phyloP scores from a whole-genome alignment of 768 basidiomycete species.

The Hygrocybe coccinea region DNA sequence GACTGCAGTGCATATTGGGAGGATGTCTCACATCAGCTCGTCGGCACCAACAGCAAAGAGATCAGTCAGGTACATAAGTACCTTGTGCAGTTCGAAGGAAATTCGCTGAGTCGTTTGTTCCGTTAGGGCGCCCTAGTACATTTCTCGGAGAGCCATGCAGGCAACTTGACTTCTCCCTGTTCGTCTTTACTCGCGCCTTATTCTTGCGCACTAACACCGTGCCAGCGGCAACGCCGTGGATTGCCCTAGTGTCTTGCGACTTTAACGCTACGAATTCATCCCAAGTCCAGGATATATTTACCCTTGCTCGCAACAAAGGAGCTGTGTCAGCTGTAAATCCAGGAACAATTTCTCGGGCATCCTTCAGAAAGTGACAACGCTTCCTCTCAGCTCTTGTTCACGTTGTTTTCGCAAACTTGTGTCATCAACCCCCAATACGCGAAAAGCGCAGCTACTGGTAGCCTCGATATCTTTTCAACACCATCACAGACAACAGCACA shows the following conservation, averaged over 20 bases:
- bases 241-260: constrained; percentile 85
- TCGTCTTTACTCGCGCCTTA: constrained; percentile 15
- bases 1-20: constrained; percentile 49
- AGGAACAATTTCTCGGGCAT: neutral
- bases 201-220: neutral
- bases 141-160: constrained; percentile 62
- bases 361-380: neutral
- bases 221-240: constrained; percentile 78
- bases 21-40: constrained; percentile 57
- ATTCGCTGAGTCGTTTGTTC: constrained; percentile 4
- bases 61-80: constrained; percentile 55
- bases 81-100: neutral
- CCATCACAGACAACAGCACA: constrained; percentile 53
- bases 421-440: constrained; percentile 70
- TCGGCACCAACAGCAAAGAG: constrained; percentile 44
- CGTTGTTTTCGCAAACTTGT: constrained; percentile 65
- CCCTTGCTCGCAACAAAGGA: constrained; percentile 70
- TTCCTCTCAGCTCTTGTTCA: constrained; percentile 64
- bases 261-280: constrained; percentile 63
- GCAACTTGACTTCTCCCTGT: constrained; percentile 47
- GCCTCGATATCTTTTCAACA: constrained; percentile 76
- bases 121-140: constrained; percentile 78
- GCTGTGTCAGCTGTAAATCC: constrained; percentile 66
- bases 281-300: constrained; percentile 69
- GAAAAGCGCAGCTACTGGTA: constrained; percentile 54